A percentile compares a stretch with the other conserved stretches of the same genome.
phyloP scores from a whole-genome alignment of 2,329 filamentous ascomycete genomes.

The Fusarium nelsonii region DNA sequence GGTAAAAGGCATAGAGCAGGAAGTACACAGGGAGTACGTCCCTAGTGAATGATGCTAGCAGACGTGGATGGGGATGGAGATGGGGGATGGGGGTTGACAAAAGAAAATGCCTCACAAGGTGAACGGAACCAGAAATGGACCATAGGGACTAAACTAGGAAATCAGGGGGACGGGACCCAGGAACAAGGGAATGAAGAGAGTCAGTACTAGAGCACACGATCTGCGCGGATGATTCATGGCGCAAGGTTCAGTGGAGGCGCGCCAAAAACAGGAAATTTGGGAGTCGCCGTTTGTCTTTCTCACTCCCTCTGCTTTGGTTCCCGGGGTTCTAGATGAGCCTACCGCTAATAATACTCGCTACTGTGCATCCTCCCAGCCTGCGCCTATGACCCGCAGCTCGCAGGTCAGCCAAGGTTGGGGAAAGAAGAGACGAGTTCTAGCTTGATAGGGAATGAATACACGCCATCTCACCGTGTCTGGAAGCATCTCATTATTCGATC shows the following conservation, averaged over 20 bases:
- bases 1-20: neutral
- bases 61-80: neutral
- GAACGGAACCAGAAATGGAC: neutral
- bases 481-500: neutral
- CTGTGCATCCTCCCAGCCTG: neutral
- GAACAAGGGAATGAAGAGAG: conserved; percentile 37
- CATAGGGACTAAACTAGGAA: neutral
- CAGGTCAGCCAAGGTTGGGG: conserved; percentile 10
- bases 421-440: neutral
- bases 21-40: neutral
- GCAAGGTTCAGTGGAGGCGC: conserved; percentile 12
- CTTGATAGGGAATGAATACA: neutral
- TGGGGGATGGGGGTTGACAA: neutral
- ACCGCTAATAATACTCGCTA: neutral
- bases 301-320: neutral
- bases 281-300: neutral
- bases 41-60: neutral
- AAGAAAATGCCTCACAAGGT: conserved; percentile 33
- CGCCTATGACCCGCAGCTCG: neutral
- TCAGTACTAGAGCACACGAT: conserved; percentile 36
- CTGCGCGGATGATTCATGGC: conserved; percentile 32
- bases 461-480: neutral
- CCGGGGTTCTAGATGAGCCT: neutral
- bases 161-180: neutral
- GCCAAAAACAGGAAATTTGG: conserved; percentile 25